phyloP scores from a whole-genome alignment of 2,329 filamentous ascomycete genomes.

The Byssochlamys sp. region DNA sequence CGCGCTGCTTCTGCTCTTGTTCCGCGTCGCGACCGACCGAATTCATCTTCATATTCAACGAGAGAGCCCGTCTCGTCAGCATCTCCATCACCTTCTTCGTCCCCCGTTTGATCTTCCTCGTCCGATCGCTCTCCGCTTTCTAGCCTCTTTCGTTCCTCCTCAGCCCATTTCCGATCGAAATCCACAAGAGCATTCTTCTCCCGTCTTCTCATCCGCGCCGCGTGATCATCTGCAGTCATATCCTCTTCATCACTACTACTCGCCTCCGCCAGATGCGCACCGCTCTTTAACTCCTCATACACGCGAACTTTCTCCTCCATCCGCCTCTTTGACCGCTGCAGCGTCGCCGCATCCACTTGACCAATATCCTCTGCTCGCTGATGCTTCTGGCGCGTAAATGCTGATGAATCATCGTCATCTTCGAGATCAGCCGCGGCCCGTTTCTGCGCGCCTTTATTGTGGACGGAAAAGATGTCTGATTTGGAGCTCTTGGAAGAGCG shows the following conservation, averaged over 20 bases:
- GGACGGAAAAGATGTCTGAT: constrained; percentile 58
- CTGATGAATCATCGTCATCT: constrained; percentile 31
- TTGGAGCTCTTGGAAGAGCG: constrained; percentile 45
- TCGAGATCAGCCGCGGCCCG: constrained; percentile 52
- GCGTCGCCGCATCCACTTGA: constrained; percentile 46
- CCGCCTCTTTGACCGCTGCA: constrained; percentile 61
- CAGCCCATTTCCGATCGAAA: constrained; percentile 93
- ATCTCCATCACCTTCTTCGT: constrained; percentile 28
- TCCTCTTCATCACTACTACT: constrained; percentile 27
- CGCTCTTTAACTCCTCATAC: constrained; percentile 82
- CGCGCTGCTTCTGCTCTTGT: constrained; percentile 60
- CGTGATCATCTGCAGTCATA: constrained; percentile 27
- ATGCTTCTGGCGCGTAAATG: constrained; percentile 53
- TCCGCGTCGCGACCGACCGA: constrained; percentile 68
- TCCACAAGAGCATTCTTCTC: constrained; percentile 58
- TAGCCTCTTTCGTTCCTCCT: constrained; percentile 42
- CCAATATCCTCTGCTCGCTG: constrained; percentile 53
- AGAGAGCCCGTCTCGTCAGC: constrained; percentile 47
- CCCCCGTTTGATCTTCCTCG: constrained; percentile 26
- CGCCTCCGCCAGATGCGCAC: constrained; percentile 59
- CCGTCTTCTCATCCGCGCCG: constrained; percentile 52
- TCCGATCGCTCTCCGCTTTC: constrained; percentile 11
- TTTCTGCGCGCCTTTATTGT: constrained; percentile 55
- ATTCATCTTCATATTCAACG: constrained; percentile 87
- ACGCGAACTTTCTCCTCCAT: constrained; percentile 85